These are phyloP conservation scores for Saitozyma podzolica DNA, from an alignment of 768 basidiomycete species.

Conservation along the genomic window DNA sequence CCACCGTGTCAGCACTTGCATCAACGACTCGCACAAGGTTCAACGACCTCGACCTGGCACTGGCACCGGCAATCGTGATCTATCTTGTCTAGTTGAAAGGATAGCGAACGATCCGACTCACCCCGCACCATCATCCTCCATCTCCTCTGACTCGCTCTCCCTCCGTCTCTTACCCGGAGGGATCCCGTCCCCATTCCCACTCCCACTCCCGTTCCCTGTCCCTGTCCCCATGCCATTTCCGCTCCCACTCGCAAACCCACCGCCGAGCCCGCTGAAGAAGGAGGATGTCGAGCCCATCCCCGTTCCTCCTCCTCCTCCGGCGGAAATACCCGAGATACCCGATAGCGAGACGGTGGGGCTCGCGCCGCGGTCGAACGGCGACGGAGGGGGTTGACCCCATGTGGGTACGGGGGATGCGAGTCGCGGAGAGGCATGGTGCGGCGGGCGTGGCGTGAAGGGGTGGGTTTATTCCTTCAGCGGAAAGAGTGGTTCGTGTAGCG, in stretches of 20 bases:
- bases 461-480: too few relatives aligned
- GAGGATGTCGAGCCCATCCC: too few relatives aligned
- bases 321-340: background rate
- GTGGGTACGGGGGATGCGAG: background rate
- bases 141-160: constrained; percentile 4
- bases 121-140: constrained; percentile 4
- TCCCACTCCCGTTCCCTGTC: too few relatives aligned
- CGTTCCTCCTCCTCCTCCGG: background rate
- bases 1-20: too few relatives aligned
- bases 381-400: background rate
- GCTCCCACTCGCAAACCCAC: background rate
- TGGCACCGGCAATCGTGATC: too few relatives aligned
- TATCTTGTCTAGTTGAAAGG: too few relatives aligned
- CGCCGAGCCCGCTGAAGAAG: background rate
- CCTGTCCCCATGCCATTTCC: background rate
- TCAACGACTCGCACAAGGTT: too few relatives aligned
- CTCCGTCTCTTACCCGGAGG: constrained; percentile 4
- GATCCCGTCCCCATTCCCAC: background rate
- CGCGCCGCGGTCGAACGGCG: background rate
- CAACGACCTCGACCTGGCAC: too few relatives aligned
- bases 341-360: background rate
- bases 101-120: too few relatives aligned
- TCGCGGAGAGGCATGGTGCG: too few relatives aligned
- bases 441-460: too few relatives aligned
- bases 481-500: too few relatives aligned